phyloP scores from a whole-genome alignment of 169 alveolate genomes.

The Eimeria sp. region DNA sequence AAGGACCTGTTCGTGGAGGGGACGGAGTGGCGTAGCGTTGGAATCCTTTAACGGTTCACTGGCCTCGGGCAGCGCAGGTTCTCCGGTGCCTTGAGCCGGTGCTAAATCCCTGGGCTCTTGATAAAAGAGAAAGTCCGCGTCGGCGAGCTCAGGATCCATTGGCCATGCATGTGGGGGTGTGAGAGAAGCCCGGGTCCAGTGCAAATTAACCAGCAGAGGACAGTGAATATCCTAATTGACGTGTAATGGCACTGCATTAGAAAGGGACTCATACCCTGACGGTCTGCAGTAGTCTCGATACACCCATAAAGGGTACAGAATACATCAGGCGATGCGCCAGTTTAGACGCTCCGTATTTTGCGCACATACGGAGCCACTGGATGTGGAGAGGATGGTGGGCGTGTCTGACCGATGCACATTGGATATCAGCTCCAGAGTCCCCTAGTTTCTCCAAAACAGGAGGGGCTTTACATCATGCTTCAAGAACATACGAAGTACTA shows the following conservation, averaged over 20 bases:
- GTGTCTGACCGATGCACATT: background rate
- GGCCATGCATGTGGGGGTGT: slow-evolving; percentile 27
- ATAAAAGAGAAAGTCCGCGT: slow-evolving; percentile 8
- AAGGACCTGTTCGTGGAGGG: slow-evolving; percentile 48
- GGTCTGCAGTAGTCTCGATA: background rate
- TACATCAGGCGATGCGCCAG: background rate
- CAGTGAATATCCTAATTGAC: background rate
- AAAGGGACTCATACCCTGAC: background rate
- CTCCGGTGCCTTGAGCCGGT: background rate
- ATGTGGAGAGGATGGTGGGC: no score
- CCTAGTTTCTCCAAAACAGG: background rate
- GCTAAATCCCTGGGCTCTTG: background rate
- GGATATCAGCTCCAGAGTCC: background rate
- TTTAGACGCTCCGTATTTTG: background rate
- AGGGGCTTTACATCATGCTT: background rate
- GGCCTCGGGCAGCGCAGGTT: background rate
- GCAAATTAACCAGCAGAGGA: background rate
- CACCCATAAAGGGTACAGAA: background rate
- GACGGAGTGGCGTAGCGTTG: background rate
- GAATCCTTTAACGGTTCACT: background rate
- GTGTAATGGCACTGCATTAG: background rate
- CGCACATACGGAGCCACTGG: background rate
- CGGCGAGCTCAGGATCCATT: slow-evolving; percentile 66
- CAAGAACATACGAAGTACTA: background rate
- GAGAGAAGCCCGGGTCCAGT: background rate